Evolutionary conservation across 148 eudicot genomes (phyloP), one percentile per base, ranked within the genome.

Genomic region (Rheum nobile): DNA sequence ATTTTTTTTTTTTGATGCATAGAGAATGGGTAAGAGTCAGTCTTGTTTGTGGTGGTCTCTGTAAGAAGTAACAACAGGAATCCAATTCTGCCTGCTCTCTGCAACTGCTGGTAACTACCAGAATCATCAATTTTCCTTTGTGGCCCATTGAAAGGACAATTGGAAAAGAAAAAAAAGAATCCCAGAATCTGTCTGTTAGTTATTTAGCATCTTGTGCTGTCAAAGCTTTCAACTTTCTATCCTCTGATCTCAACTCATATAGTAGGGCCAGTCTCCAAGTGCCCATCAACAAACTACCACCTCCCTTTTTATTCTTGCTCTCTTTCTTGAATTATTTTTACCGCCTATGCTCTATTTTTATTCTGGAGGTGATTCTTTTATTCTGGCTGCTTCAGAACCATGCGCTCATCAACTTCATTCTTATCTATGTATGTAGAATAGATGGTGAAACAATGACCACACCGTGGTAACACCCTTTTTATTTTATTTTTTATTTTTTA

Each of bases 41-140:
- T 37, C 5, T 37, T 37, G 39, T n/a, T 37, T 37, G 41, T 38
- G 14, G 50, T 46, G 50, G 5, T 48, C 55, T 48, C 1, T 4
- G 24, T 22, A 55, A 55, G 63, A 55, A 21, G 8, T 11, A 59
- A 59, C 35, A 26, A 59, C 34, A 61, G 35, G 37, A 28, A 61
- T 61, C 35, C 14, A 5, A 61, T 61, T 61, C 67, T 55, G 32
- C 29, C 32, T 55, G 65, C 8, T 48, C 55, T 19, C 8, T 47
- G 52, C 61, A 54, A 54, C 61, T 54, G 61, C 35, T 61, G 67
- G 19, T 61, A 61, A 61, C 67, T 28, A 61, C 29, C 67, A 54
- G 28, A 54, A 21, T 54, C 1, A 24, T 21, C 28, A 54, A 54
- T 54, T 21, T 54, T 2, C 0, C 7, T 54, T 54, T 41, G 61